Evolutionary conservation across 2,329 filamentous ascomycete genomes (phyloP).

Genomic region (Pestalotiopsis sp.): DNA sequence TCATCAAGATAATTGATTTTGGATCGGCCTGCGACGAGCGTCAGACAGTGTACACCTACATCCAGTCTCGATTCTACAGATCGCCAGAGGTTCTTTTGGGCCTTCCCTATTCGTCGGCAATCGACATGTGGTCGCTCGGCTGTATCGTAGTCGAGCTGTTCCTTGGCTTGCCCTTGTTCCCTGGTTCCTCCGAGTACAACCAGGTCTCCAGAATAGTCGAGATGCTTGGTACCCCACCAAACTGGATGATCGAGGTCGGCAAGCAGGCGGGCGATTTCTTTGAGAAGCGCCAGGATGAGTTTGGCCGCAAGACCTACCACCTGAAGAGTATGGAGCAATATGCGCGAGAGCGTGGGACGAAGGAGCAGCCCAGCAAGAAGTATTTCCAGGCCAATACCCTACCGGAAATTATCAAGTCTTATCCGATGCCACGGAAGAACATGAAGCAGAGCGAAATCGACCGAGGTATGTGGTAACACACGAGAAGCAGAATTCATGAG

Average conservation of each 20-base stretch:
- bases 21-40: constrained; percentile 97
- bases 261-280: constrained; percentile 98
- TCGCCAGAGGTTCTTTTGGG: constrained; percentile 96
- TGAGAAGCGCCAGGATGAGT: constrained; percentile 90
- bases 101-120: constrained; percentile 94
- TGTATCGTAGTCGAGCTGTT: constrained; percentile 99
- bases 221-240: constrained; percentile 94
- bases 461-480: constrained; percentile 66
- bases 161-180: constrained; percentile 90
- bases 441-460: constrained; percentile 99
- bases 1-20: constrained; percentile 99
- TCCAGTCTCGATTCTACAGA: constrained; percentile 96
- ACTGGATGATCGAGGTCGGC: constrained; percentile 99
- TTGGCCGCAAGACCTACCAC: constrained; percentile 85
- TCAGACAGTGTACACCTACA: constrained; percentile 98
- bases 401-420: constrained; percentile 96
- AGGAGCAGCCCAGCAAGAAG: constrained; percentile 99
- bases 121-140: constrained; percentile 99
- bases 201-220: constrained; percentile 96
- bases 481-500: constrained; percentile 14
- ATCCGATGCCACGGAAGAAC: constrained; percentile 97
- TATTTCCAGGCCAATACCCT: constrained; percentile 95
- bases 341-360: constrained; percentile 90
- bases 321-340: constrained; percentile 99
- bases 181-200: constrained; percentile 97